phyloP scores from a whole-genome alignment of 495 filamentous ascomycete species.

The Rhizodiscina lignyota region DNA sequence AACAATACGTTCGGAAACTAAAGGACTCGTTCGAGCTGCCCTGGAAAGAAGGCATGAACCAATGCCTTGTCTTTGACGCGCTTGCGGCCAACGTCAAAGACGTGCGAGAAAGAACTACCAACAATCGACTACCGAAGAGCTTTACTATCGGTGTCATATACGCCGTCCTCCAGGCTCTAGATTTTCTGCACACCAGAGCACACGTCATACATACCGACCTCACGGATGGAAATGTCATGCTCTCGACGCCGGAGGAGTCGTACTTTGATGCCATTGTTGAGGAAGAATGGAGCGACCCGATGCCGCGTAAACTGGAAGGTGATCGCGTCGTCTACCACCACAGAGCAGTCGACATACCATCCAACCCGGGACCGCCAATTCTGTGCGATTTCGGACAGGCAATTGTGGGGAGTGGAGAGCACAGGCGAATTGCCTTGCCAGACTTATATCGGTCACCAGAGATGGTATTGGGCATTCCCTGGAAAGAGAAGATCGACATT shows the following conservation, averaged over 20 bases:
- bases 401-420: neutral
- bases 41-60: constrained; percentile 14
- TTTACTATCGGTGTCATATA: constrained; percentile 1
- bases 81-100: no score
- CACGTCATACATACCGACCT: no score
- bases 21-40: constrained; percentile 23
- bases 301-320: constrained; percentile 17
- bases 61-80: neutral
- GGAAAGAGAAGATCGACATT: neutral
- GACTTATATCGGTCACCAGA: neutral
- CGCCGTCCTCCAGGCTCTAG: neutral
- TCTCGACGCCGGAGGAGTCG: constrained; percentile 5
- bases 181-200: no score
- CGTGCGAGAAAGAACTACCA: no score
- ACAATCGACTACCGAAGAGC: no score
- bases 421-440: neutral
- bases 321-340: constrained; percentile 19
- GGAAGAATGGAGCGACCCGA: constrained; percentile 16
- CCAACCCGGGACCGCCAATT: neutral
- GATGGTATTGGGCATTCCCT: neutral
- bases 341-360: constrained; percentile 4
- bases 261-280: constrained; percentile 5
- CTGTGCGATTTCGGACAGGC: neutral
- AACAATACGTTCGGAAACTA: constrained; percentile 1
- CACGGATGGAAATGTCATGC: constrained; percentile 24